Evolutionary conservation across 2,329 filamentous ascomycete genomes (phyloP).

Genomic region (Calonectria multiphialidica): DNA sequence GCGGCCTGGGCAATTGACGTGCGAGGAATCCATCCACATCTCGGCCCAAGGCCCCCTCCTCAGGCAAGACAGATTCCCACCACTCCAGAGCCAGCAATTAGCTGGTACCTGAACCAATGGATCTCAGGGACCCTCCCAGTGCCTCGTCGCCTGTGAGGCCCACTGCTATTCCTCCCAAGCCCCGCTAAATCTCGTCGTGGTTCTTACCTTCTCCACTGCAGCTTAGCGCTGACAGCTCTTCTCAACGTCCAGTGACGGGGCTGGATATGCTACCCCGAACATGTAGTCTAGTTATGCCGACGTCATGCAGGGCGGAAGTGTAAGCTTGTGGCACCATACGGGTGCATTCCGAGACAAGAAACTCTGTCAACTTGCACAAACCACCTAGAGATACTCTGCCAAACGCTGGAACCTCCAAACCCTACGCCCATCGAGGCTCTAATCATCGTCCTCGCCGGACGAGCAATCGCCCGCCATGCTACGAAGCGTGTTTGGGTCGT

Average conservation of each 20-base stretch:
- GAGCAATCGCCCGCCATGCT: slow-evolving; percentile 29
- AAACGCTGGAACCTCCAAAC: slow-evolving; percentile 12
- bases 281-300: not conserved
- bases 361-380: not conserved
- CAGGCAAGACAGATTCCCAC: not conserved
- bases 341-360: slow-evolving; percentile 2
- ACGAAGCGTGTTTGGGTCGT: slow-evolving; percentile 29
- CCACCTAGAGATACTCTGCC: not conserved
- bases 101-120: not conserved
- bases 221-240: not conserved
- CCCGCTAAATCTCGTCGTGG: not conserved
- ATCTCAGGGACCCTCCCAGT: not conserved
- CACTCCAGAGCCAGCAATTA: not conserved
- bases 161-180: not conserved
- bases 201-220: not conserved
- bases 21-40: not conserved
- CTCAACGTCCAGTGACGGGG: not conserved
- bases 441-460: slow-evolving; percentile 24
- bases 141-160: not conserved
- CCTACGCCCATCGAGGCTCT: slow-evolving; percentile 26
- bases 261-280: not conserved
- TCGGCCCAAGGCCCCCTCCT: not conserved
- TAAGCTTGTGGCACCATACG: not conserved
- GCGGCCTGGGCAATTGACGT: not conserved
- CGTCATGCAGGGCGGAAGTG: slow-evolving; percentile 4